Percentiles rank a stretch among this genome's conserved stretches.
Conservation (phyloP, 345 rosid species). For the Luvunga scandens region DNA sequence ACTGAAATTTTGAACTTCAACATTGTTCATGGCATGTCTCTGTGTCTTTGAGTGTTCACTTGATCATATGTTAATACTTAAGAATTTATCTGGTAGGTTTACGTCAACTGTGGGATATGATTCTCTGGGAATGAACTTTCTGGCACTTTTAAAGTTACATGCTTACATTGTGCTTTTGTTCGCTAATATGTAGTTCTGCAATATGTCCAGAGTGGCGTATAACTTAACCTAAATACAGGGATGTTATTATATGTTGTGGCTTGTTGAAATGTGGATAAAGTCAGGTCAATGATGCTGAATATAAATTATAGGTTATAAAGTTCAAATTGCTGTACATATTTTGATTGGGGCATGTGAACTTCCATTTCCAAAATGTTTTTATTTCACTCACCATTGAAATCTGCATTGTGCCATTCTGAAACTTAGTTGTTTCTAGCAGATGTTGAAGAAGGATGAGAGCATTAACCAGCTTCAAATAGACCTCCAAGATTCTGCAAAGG, state of each 20-base stretch:
- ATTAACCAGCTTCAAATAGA: conserved; percentile 43
- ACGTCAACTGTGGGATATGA: not conserved
- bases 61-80: not conserved
- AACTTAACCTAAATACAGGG: not conserved
- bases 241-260: not conserved
- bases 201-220: not conserved
- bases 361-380: not conserved
- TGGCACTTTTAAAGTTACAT: not conserved
- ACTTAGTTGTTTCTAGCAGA: conserved; percentile 34
- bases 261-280: not conserved
- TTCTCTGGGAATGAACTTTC: not conserved
- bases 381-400: not conserved
- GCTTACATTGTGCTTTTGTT: not conserved
- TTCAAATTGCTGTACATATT: not conserved
- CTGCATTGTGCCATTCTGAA: not conserved
- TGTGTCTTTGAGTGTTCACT: not conserved
- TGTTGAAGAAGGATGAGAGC: conserved; percentile 75
- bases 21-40: not conserved
- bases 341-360: not conserved
- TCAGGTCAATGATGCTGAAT: not conserved
- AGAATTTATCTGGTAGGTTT: not conserved
- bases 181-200: not conserved
- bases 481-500: conserved; percentile 67
- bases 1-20: not conserved
- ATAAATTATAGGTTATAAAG: not conserved